Percentiles rank a stretch among this genome's conserved stretches.
phyloP scores from a whole-genome alignment of 2,329 filamentous ascomycete species.

The Aspergillus tamarii region DNA sequence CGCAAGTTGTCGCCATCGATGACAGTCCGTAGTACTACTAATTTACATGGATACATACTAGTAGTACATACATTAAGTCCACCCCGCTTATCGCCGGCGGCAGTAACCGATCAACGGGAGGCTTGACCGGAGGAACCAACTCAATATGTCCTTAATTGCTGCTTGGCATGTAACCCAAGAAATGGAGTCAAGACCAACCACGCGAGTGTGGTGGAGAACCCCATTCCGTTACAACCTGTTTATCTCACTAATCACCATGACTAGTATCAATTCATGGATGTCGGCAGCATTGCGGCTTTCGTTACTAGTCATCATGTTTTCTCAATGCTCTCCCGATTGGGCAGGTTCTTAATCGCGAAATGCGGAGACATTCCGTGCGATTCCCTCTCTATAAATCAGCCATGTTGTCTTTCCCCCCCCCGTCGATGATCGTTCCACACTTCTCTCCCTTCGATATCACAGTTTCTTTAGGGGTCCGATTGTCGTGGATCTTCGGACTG shows the following conservation, averaged over 20 bases:
- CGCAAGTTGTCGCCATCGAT: background rate
- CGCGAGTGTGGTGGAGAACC: background rate
- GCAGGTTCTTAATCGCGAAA: slow-evolving; percentile 4
- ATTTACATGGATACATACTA: too few species aligned
- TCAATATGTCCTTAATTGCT: background rate
- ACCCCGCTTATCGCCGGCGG: slow-evolving; percentile 14
- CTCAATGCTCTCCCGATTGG: background rate
- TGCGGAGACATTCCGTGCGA: background rate
- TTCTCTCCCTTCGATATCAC: background rate
- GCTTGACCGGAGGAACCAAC: background rate
- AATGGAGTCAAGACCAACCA: background rate
- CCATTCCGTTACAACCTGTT: slow-evolving; percentile 5
- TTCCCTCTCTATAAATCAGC: background rate
- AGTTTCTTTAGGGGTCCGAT: background rate
- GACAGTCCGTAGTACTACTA: too few species aligned
- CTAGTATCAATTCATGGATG: background rate
- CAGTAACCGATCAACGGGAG: background rate
- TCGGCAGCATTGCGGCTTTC: background rate
- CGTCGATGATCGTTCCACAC: background rate
- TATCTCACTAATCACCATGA: slow-evolving; percentile 9
- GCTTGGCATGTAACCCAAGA: slow-evolving; percentile 18
- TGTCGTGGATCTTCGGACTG: background rate
- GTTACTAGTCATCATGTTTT: background rate
- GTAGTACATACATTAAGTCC: background rate
- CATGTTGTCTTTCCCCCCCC: background rate